Evolutionary conservation across 2,329 filamentous ascomycete species (phyloP).

Genomic region (Colletotrichum sp.): DNA sequence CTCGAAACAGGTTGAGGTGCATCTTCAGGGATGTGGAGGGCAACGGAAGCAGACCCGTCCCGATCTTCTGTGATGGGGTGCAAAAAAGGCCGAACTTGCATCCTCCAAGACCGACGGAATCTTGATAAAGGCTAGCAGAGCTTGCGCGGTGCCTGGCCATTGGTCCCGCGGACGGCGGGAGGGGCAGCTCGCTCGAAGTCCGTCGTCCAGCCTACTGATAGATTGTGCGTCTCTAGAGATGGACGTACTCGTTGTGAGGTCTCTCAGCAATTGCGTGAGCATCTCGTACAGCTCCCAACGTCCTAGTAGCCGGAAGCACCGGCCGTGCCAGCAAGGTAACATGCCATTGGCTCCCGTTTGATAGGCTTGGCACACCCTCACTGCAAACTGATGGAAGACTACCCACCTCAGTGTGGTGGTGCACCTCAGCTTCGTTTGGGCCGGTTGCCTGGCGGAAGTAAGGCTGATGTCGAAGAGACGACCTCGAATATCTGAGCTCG

Average conservation of each 20-base stretch:
- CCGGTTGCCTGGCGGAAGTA: not conserved
- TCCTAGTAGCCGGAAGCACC: not conserved
- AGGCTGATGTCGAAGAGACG: not conserved
- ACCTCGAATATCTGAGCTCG: not conserved
- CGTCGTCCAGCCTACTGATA: not conserved
- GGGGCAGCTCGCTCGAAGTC: not conserved
- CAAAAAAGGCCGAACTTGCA: not conserved
- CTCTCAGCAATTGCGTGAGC: not conserved
- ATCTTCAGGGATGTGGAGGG: slow-evolving; percentile 1
- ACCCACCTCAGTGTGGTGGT: not conserved
- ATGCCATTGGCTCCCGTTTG: not conserved
- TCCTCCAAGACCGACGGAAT: not conserved
- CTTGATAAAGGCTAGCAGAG: not conserved
- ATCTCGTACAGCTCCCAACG: not conserved
- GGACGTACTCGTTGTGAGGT: not conserved
- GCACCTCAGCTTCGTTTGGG: not conserved
- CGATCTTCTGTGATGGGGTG: not conserved
- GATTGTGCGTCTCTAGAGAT: not conserved
- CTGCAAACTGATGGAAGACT: not conserved
- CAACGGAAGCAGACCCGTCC: not conserved
- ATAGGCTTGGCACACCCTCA: not conserved
- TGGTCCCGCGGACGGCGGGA: not conserved
- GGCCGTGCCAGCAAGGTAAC: not conserved
- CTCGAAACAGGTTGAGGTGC: slow-evolving; percentile 9
- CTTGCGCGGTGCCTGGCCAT: not conserved